Percentiles rank a stretch among this genome's conserved stretches.
phyloP scores from a whole-genome alignment of 2,329 filamentous ascomycete species.

The Beauveria caledonica region DNA sequence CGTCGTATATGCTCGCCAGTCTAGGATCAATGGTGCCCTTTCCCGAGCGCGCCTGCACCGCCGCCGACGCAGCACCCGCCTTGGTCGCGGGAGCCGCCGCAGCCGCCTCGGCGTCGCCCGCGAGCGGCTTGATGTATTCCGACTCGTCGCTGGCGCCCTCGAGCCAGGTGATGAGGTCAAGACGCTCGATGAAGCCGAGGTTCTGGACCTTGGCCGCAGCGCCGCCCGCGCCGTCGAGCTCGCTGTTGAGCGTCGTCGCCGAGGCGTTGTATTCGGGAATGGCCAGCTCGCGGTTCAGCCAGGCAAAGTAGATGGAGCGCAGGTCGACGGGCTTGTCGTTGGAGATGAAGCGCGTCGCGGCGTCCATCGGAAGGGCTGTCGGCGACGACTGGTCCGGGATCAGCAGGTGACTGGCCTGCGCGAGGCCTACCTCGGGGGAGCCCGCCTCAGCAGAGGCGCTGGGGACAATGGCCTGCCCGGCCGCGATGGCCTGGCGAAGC shows the following conservation, averaged over 20 bases:
- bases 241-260: constrained; percentile 71
- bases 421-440: constrained; percentile 55
- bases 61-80: constrained; percentile 27
- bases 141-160: constrained; percentile 83
- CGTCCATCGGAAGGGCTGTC: constrained; percentile 59
- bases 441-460: constrained; percentile 61
- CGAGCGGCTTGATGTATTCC: constrained; percentile 83
- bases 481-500: constrained; percentile 74
- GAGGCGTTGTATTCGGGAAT: constrained; percentile 88
- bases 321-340: constrained; percentile 68
- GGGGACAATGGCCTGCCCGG: constrained; percentile 60
- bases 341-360: constrained; percentile 81
- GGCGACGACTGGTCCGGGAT: constrained; percentile 52
- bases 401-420: constrained; percentile 68
- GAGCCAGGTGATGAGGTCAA: constrained; percentile 90
- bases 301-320: constrained; percentile 92
- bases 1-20: constrained; percentile 80
- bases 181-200: constrained; percentile 80
- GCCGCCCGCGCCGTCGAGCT: constrained; percentile 55
- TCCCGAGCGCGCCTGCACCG: constrained; percentile 42
- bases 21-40: constrained; percentile 70
- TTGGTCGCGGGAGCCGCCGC: constrained; percentile 25
- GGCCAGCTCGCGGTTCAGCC: constrained; percentile 83
- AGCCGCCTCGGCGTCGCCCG: constrained; percentile 48
- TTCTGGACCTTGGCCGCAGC: constrained; percentile 61